Percentiles rank a stretch among this genome's conserved stretches.
phyloP scores from a whole-genome alignment of 83 land plant genomes.

The Diphasiastrum complanatum region DNA sequence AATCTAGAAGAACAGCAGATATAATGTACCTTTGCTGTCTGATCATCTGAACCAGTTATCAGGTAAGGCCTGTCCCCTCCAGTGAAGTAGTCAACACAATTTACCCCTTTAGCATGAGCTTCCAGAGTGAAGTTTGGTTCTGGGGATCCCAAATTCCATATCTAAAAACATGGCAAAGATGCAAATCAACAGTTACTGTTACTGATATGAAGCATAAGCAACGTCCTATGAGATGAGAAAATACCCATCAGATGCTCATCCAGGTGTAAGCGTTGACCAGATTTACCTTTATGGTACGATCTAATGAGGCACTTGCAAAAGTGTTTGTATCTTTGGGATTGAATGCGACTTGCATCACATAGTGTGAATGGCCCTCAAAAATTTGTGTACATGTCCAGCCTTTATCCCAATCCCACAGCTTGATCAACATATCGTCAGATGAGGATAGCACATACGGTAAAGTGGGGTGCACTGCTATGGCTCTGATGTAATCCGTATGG shows the following conservation, averaged over 20 bases:
- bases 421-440: constrained; percentile 98
- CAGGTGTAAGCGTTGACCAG: not conserved
- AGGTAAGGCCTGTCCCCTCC: constrained; percentile 96
- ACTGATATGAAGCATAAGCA: not conserved
- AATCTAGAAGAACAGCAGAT: not conserved
- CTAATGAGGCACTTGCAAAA: constrained; percentile 69
- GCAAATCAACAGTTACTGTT: not conserved
- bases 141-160: constrained; percentile 96
- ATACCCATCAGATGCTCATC: not conserved
- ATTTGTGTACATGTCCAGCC: constrained; percentile 95
- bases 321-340: constrained; percentile 99
- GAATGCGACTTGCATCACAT: constrained; percentile 99
- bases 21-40: constrained; percentile 79
- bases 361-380: constrained; percentile 98
- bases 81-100: constrained; percentile 96
- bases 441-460: constrained; percentile 97
- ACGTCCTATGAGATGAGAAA: not conserved
- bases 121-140: constrained; percentile 97
- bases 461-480: constrained; percentile 95
- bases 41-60: constrained; percentile 98
- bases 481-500: constrained; percentile 93
- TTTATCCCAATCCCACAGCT: constrained; percentile 99
- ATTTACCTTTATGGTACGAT: constrained; percentile 32
- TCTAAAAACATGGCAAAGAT: constrained; percentile 35
- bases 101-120: constrained; percentile 95